Evolutionary conservation across 805 yeast species (phyloP).

Genomic region (Suhomyces kilbournensis): DNA sequence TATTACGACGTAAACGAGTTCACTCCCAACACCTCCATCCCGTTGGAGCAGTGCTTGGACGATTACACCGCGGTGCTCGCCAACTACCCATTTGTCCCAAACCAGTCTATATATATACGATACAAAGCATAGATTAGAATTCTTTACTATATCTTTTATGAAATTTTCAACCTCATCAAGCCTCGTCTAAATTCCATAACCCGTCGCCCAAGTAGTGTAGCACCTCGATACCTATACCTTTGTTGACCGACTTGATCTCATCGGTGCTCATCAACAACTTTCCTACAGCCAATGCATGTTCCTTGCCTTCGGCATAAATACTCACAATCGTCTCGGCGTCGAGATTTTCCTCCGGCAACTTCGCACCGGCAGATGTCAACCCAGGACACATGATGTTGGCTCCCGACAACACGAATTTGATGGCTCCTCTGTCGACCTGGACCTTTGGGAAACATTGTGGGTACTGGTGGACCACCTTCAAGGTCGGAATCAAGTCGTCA

Average conservation of each 20-base stretch:
- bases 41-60: constrained; percentile 18
- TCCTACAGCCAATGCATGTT: constrained; percentile 88
- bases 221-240: constrained; percentile 87
- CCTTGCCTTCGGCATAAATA: constrained; percentile 90
- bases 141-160: too few species aligned
- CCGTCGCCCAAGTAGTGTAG: constrained; percentile 88
- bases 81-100: constrained; percentile 17
- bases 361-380: constrained; percentile 80
- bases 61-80: constrained; percentile 30
- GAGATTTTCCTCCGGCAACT: constrained; percentile 68
- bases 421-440: constrained; percentile 94
- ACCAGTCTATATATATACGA: constrained; percentile 22
- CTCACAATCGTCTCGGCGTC: constrained; percentile 71
- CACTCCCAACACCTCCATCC: constrained; percentile 7
- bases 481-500: constrained; percentile 72
- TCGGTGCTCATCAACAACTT: constrained; percentile 82
- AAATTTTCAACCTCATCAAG: too few species aligned
- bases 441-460: constrained; percentile 83
- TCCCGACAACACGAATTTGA: constrained; percentile 90
- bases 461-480: constrained; percentile 73
- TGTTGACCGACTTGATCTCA: constrained; percentile 77
- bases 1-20: constrained; percentile 24
- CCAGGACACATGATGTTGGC: constrained; percentile 98
- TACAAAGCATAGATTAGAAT: too few species aligned
- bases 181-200: constrained; percentile 60